Base-by-base conservation (phyloP, 2,329 filamentous ascomycete genomes). In the Albophoma yamanashiensis region DNA sequence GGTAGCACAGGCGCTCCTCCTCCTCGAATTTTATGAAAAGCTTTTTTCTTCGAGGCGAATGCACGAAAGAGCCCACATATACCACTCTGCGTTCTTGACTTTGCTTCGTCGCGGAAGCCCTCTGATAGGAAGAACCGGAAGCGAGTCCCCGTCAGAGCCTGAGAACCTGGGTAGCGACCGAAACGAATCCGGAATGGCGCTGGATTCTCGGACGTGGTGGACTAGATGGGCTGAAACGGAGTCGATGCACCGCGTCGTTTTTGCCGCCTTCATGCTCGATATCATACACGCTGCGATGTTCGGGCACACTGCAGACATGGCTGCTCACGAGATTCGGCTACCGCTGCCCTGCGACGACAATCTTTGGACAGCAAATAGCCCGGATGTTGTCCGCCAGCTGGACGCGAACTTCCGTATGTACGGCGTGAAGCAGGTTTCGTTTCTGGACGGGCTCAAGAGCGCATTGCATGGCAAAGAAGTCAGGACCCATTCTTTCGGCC, bases 281-380 rank as follows among this genome's bases (percentile, higher is more conserved):
- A 89, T 91, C 8, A 88, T 90, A 0, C 92, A 97, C 70, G 91
- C 91, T 1, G 92, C 89, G 27, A 94, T 96, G 86, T 96, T 96
- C 68, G 92, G 92, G 0, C 92, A 96, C 70, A 86, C 88, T 0
- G 91, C 91, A 0, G 90, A 92, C 62, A 95, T 96, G 91, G 89
- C 91, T 1, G 89, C 91, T 1, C 90, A 96, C 68, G 92, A 96
- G 73, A 89, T 97, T 75, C 86, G 90, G 6, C 79, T 96, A 5
- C 89, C 90, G 0, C 76, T 97, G 5, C 92, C 92, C 0, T 96
- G 92, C 69, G 91, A 96, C 67, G 91, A 96, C 72, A 84, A 86
- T 2, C 75, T 95, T 2, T 97, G 92, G 92, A 88, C 87, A 15
- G 92, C 92, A 2, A 86, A 86, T 1, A 92, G 84, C 66, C 88